Conservation (phyloP, 1,139 yeast species). For the Sugiyamaella paludigena region DNA sequence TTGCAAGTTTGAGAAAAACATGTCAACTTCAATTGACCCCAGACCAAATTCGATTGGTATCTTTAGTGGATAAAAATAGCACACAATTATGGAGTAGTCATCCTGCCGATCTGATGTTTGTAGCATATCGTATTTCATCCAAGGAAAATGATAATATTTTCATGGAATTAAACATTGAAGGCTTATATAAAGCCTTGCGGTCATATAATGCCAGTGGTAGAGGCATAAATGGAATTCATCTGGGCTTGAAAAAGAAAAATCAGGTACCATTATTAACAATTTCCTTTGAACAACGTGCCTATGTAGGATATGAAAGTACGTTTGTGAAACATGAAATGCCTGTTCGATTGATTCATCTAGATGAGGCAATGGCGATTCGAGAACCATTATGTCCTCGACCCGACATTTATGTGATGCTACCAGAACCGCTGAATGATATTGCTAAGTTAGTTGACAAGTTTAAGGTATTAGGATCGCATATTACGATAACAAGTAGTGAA, state of each 20-base stretch:
- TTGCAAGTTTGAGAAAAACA: conserved; percentile 28
- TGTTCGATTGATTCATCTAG: conserved; percentile 25
- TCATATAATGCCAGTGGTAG: conserved; percentile 20
- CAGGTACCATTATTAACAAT: conserved; percentile 26
- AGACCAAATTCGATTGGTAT: conserved; percentile 22
- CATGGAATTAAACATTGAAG: conserved; percentile 29
- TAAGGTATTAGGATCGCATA: conserved; percentile 23
- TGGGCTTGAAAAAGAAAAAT: conserved; percentile 27
- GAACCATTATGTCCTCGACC: conserved; percentile 32
- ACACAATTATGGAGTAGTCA: conserved; percentile 29
- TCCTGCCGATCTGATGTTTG: conserved; percentile 18
- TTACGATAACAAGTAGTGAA: conserved; percentile 25
- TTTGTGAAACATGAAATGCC: conserved; percentile 31
- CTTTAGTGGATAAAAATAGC: conserved; percentile 26
- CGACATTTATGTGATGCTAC: conserved; percentile 24
- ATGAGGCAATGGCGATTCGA: conserved; percentile 19
- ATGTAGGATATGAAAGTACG: conserved; percentile 24
- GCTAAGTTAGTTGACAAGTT: conserved; percentile 4
- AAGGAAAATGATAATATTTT: conserved; percentile 19
- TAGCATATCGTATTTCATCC: conserved; percentile 15
- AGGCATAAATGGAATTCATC: conserved; percentile 19
- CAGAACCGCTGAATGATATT: conserved; percentile 1
- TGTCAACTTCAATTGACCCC: conserved; percentile 27
- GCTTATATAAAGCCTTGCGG: conserved; percentile 26
- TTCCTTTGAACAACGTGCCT: conserved; percentile 20